A percentile compares a stretch with the other conserved stretches of the same genome.
These are phyloP conservation scores for Trametes pubescens DNA, from an alignment of 1,284 basidiomycete genomes.

Conservation along the genomic window DNA sequence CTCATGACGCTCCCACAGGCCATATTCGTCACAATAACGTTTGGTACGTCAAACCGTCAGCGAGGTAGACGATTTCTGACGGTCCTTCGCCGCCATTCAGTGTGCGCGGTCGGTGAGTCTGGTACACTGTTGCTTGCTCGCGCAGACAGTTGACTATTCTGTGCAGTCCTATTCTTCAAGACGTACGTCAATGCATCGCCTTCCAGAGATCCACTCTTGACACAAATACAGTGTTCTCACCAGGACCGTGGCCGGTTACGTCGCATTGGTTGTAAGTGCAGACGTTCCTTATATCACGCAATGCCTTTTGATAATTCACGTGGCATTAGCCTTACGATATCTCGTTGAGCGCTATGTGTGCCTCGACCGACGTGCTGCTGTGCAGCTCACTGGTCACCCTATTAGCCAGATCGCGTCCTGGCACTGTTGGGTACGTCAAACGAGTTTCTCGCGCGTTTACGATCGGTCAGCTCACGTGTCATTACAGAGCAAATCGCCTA, in stretches of 20 bases:
- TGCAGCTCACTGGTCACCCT: conserved; percentile 24
- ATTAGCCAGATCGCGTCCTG: conserved; percentile 22
- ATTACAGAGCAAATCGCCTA: conserved; percentile 25
- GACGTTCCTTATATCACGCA: neutral
- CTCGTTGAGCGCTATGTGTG: conserved; percentile 19
- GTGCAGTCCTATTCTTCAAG: conserved; percentile 22
- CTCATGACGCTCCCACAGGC: neutral
- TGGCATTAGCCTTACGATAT: conserved; percentile 24
- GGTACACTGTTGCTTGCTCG: neutral
- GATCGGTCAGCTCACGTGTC: neutral
- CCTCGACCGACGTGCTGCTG: conserved; percentile 22
- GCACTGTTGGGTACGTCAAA: conserved; percentile 18
- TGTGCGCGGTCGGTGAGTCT: conserved; percentile 10
- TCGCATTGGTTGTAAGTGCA: conserved; percentile 11
- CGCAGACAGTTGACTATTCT: neutral
- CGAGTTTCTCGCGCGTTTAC: too few species aligned
- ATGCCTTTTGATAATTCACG: neutral
- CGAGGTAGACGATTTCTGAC: neutral
- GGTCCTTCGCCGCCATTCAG: neutral
- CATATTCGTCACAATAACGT: conserved; percentile 4
- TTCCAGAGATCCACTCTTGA: neutral
- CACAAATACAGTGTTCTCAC: neutral
- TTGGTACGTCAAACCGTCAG: neutral
- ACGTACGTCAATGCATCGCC: neutral
- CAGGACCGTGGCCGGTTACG: conserved; percentile 4